These are phyloP conservation scores for Talaromyces ruber DNA, from an alignment of 495 filamentous ascomycete species.

Conservation along the genomic window DNA sequence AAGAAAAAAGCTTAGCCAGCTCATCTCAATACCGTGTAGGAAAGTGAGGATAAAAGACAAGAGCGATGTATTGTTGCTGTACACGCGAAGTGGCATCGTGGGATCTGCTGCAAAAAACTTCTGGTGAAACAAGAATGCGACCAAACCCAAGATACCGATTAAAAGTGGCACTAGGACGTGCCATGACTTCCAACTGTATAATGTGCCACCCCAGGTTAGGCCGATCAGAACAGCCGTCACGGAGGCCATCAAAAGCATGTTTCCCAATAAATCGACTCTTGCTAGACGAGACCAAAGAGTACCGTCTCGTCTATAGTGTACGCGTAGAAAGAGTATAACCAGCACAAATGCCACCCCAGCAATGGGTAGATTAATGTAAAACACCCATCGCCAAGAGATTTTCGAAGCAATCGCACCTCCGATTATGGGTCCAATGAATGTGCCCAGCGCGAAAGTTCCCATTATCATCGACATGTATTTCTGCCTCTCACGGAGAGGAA, in stretches of 20 bases:
- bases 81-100: constrained; percentile 8
- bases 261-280: constrained; percentile 42
- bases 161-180: constrained; percentile 38
- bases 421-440: constrained; percentile 17
- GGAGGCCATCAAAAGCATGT: constrained; percentile 32
- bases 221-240: constrained; percentile 34
- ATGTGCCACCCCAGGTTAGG: constrained; percentile 39
- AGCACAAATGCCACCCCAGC: constrained; percentile 38
- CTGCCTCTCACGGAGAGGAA: constrained; percentile 27
- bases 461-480: background rate
- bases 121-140: constrained; percentile 9
- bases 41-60: constrained; percentile 15
- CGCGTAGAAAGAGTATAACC: constrained; percentile 35
- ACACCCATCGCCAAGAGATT: constrained; percentile 45
- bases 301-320: constrained; percentile 14
- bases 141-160: constrained; percentile 28
- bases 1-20: background rate
- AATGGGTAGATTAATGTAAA: constrained; percentile 52
- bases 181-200: constrained; percentile 35
- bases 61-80: constrained; percentile 5
- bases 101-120: constrained; percentile 6
- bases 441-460: constrained; percentile 25
- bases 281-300: constrained; percentile 16
- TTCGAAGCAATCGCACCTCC: constrained; percentile 39
- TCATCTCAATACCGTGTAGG: constrained; percentile 6